A percentile compares a stretch with the other conserved stretches of the same genome.
phyloP scores from a whole-genome alignment of 1,139 yeast species.

The Casaregolazyma lundiana region DNA sequence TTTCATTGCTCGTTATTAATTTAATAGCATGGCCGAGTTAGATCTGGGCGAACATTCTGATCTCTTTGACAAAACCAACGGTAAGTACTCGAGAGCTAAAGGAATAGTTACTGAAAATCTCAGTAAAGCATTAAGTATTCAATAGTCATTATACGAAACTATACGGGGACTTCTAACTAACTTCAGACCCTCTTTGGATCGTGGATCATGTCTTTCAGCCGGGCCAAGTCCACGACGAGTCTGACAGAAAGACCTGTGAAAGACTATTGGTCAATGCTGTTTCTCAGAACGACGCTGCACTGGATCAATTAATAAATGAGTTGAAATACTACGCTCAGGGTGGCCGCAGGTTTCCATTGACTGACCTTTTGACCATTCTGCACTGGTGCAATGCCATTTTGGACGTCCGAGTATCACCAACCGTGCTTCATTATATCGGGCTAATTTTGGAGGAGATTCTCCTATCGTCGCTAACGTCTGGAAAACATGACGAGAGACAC shows the following conservation, averaged over 20 bases:
- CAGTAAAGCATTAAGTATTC: neutral
- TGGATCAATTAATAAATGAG: slow-evolving; percentile 2
- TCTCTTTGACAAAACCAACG: neutral
- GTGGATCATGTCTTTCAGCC: slow-evolving; percentile 5
- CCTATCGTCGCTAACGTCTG: slow-evolving; percentile 5
- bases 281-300: slow-evolving; percentile 13
- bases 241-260: slow-evolving; percentile 14
- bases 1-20: neutral
- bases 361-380: slow-evolving; percentile 53
- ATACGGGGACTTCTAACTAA: neutral
- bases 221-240: slow-evolving; percentile 10
- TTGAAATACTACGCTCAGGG: slow-evolving; percentile 15
- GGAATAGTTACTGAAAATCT: neutral
- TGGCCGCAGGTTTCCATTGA: slow-evolving; percentile 37
- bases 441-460: slow-evolving; percentile 24
- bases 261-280: slow-evolving; percentile 7
- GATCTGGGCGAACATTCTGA: neutral
- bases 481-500: slow-evolving; percentile 19
- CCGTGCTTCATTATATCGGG: slow-evolving; percentile 24
- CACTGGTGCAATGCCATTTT: slow-evolving; percentile 48
- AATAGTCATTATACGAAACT: neutral
- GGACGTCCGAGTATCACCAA: slow-evolving; percentile 16
- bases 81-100: neutral
- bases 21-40: neutral
- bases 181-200: neutral